Evolutionary conservation across 345 rosid species (phyloP).

Genomic region (Pugionium dolabratum): DNA sequence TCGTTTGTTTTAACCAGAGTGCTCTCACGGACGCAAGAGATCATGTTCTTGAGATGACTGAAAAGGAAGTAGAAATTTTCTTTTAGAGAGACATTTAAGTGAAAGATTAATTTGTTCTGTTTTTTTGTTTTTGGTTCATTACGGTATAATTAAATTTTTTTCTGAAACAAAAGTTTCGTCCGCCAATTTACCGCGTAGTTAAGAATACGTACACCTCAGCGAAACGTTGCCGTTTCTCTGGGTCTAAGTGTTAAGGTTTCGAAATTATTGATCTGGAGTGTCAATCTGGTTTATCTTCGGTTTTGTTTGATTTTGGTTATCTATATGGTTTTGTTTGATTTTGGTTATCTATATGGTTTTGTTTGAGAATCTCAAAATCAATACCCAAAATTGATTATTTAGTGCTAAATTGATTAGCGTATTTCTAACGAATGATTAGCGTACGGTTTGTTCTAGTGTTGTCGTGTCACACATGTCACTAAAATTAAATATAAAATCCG

Average conservation of each 20-base stretch:
- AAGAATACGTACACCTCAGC: not conserved
- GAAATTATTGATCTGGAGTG: not conserved
- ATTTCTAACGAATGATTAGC: not conserved
- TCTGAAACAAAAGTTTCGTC: too few species aligned
- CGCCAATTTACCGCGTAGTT: not conserved
- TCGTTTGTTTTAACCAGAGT: conserved; percentile 48
- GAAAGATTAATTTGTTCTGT: not conserved
- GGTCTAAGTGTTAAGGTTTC: not conserved
- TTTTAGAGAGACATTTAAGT: conserved; percentile 47
- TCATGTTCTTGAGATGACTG: conserved; percentile 93
- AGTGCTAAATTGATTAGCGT: not conserved
- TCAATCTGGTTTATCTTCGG: conserved; percentile 5
- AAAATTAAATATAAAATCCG: not conserved
- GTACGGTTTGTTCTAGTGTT: not conserved
- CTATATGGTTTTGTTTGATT: not conserved
- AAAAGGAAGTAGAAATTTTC: conserved; percentile 80
- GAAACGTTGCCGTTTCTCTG: too few species aligned
- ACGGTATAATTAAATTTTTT: too few species aligned
- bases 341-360: too few species aligned
- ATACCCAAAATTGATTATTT: not conserved
- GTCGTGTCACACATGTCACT: not conserved
- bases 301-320: not conserved
- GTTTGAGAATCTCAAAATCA: not conserved
- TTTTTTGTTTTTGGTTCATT: too few species aligned
- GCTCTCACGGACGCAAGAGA: conserved; percentile 88